Conservation (phyloP, 305 asterid genomes). For the Rubia peregrina region DNA sequence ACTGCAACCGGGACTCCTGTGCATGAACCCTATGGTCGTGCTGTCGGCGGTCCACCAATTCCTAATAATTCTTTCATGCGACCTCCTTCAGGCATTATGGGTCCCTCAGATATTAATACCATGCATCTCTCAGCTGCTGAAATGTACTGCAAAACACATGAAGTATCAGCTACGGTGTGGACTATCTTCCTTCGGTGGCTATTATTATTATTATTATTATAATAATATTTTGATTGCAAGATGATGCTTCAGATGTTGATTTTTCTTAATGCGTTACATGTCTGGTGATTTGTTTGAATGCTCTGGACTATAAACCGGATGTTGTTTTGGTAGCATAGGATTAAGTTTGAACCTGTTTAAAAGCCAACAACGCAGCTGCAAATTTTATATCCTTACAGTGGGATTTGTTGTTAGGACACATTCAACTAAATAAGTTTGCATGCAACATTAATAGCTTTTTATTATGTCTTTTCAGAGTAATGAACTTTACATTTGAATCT, state of each 20-base stretch:
- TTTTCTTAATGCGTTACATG: too few relatives aligned
- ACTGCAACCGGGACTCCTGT: conserved; percentile 47
- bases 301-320: not conserved
- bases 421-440: not conserved
- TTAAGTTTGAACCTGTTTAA: not conserved
- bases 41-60: conserved; percentile 51
- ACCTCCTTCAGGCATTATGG: conserved; percentile 55
- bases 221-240: too few relatives aligned
- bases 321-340: not conserved
- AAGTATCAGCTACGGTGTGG: conserved; percentile 93
- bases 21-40: conserved; percentile 53
- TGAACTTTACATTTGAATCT: not conserved
- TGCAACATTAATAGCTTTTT: not conserved
- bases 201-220: not conserved
- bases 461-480: not conserved
- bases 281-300: not conserved
- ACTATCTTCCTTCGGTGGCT: not conserved
- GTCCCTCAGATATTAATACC: conserved; percentile 69
- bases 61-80: conserved; percentile 46
- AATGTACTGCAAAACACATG: conserved; percentile 78
- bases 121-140: conserved; percentile 59
- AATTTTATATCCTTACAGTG: too few relatives aligned
- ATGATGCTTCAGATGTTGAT: not conserved
- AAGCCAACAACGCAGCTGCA: too few relatives aligned
- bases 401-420: too few relatives aligned